phyloP scores from a whole-genome alignment of 345 rosid genomes.

The Citrus trifoliata region DNA sequence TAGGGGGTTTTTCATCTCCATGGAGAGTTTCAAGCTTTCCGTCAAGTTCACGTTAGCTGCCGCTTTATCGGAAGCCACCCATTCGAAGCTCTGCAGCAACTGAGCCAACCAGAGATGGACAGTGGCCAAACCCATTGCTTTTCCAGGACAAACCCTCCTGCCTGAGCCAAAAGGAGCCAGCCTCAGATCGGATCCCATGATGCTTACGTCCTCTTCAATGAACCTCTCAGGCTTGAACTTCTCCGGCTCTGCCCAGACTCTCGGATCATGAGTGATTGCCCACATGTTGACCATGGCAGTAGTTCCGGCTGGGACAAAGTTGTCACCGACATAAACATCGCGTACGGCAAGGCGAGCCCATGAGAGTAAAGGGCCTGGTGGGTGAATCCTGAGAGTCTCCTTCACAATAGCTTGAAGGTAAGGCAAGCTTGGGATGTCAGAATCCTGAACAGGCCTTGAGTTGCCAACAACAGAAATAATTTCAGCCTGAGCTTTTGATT shows the following conservation, averaged over 20 bases:
- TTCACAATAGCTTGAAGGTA: constrained; percentile 68
- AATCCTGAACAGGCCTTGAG: constrained; percentile 36
- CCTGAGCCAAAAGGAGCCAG: constrained; percentile 72
- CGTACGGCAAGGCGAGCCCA: constrained; percentile 81
- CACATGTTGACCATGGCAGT: constrained; percentile 95
- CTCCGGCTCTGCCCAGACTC: constrained; percentile 50
- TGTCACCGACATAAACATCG: constrained; percentile 48
- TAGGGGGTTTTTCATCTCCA: constrained; percentile 63
- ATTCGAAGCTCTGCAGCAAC: constrained; percentile 43
- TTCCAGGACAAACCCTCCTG: constrained; percentile 71
- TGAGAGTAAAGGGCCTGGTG: constrained; percentile 85
- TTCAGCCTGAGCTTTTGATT: constrained; percentile 57
- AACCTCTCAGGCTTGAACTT: constrained; percentile 51
- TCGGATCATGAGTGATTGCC: constrained; percentile 68
- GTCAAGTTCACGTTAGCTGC: constrained; percentile 36
- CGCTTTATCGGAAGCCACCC: constrained; percentile 28
- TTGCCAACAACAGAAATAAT: constrained; percentile 43
- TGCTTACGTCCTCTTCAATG: constrained; percentile 31
- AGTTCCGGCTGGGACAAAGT: constrained; percentile 67
- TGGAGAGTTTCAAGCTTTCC: constrained; percentile 51
- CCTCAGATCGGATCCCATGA: constrained; percentile 65
- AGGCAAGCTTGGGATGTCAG: constrained; percentile 54
- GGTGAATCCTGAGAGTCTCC: constrained; percentile 74
- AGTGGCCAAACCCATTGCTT: constrained; percentile 57
- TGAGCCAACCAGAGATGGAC: constrained; percentile 63